Base-by-base conservation (phyloP, 192 early-diverging fungal genomes). In the Backusella mclennaniae region DNA sequence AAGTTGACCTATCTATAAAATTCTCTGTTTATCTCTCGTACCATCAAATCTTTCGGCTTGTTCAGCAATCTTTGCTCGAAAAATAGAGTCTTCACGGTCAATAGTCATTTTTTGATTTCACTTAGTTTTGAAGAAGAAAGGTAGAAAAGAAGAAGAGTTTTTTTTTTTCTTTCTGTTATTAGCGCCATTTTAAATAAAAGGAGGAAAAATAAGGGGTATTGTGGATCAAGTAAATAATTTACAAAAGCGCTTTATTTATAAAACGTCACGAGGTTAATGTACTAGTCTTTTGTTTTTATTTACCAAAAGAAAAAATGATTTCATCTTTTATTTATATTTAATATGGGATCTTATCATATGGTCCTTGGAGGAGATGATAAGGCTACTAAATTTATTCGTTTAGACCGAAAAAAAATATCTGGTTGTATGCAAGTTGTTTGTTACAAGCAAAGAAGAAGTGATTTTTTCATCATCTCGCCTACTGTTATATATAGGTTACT, bases 31-130 rank as follows among this genome's bases (percentile, higher is more conserved):
- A 12, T 63, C 11, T 68, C 31, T 79, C 9, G 11, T 90, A 97
- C 96, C 96, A 85, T 98, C 97, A 85, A 97, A 98, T 82, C 97
- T 92, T 88, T 98, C 97, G 74, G 97, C 96, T 88, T 98, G 97
- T 90, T 98, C 97, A 77, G 96, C 93, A 82, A 98, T 93, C 91
- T 97, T 97, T 88, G 97, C 97, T 14, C 56, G 56, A 63, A 63
- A 63, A 23, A 63, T 23, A 29, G 56, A 63, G 12, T 63, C 56
- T 63, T 63, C 56, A 63, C 8, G 56, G 26, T 63, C 56, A 4
- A 23, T 23, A 29, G 56, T 26, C 56, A 59, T 59, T 29, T 59
- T 59, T 52, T 59, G 6, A 26, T 26, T 59, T 26, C 1, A 26
- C 23, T 26, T 59, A 26, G 11, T 59, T 59, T 59, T 59, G 26